phyloP scores from a whole-genome alignment of 2,329 filamentous ascomycete species.

The Exophiala mesophila region DNA sequence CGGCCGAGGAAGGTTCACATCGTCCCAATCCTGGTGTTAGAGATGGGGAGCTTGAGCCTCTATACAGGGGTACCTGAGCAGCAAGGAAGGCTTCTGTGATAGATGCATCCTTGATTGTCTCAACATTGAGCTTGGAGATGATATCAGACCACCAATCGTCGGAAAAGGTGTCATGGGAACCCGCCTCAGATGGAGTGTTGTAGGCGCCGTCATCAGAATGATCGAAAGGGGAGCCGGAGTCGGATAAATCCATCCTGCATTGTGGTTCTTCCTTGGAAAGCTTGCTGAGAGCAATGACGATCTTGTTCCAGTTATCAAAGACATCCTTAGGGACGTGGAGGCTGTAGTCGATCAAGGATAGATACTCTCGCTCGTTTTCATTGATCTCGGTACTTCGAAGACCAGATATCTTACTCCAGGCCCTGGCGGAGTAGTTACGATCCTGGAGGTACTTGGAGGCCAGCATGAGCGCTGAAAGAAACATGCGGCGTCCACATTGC shows the following conservation, averaged over 20 bases:
- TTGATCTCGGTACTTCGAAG: constrained; percentile 91
- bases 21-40: constrained; percentile 3
- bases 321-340: constrained; percentile 85
- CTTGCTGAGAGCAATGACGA: constrained; percentile 60
- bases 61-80: constrained; percentile 10
- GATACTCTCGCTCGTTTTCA: constrained; percentile 89
- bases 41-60: constrained; percentile 1
- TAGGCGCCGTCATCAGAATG: constrained; percentile 11
- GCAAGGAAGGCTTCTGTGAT: constrained; percentile 15
- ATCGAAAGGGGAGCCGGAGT: constrained; percentile 6
- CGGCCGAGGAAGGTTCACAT: constrained; percentile 3
- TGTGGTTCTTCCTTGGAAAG: constrained; percentile 18
- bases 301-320: constrained; percentile 90
- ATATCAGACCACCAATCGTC: constrained; percentile 19
- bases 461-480: constrained; percentile 86
- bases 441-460: constrained; percentile 98
- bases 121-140: constrained; percentile 16
- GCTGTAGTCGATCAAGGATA: constrained; percentile 86
- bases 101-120: constrained; percentile 15
- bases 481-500: constrained; percentile 96
- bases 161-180: constrained; percentile 6
- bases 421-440: constrained; percentile 92
- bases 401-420: constrained; percentile 99
- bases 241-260: constrained; percentile 3
- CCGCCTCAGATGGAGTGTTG: constrained; percentile 14